phyloP scores from a whole-genome alignment of 768 basidiomycete genomes.

The Coprinopsis strossmayeri region DNA sequence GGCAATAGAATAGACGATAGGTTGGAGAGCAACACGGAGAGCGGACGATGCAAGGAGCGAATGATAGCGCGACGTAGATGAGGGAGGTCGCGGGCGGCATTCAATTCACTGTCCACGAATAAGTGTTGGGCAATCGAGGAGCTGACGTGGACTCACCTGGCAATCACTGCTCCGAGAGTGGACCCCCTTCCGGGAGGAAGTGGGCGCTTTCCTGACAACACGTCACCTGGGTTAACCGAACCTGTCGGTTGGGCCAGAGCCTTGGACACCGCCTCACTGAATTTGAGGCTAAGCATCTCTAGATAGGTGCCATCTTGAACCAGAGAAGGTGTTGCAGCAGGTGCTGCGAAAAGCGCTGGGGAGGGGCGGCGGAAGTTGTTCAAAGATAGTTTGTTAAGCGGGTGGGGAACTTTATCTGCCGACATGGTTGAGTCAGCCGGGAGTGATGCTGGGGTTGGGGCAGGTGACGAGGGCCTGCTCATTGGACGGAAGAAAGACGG shows the following conservation, averaged over 20 bases:
- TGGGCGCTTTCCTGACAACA: constrained; percentile 59
- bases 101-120: constrained; percentile 50
- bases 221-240: constrained; percentile 42
- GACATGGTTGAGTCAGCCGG: constrained; percentile 32
- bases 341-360: constrained; percentile 32
- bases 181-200: constrained; percentile 71
- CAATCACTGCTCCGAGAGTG: constrained; percentile 60
- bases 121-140: constrained; percentile 7
- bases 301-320: constrained; percentile 78
- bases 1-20: constrained; percentile 64
- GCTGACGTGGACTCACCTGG: constrained; percentile 45
- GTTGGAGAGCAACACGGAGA: constrained; percentile 68
- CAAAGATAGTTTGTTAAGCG: constrained; percentile 54
- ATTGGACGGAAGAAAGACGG: constrained; percentile 60
- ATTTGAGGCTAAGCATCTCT: constrained; percentile 66
- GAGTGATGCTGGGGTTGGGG: constrained; percentile 29
- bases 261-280: constrained; percentile 78
- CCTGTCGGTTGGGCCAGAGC: constrained; percentile 62
- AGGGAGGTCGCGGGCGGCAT: constrained; percentile 52
- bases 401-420: constrained; percentile 40
- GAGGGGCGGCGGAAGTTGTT: constrained; percentile 53
- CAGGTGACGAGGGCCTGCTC: constrained; percentile 59
- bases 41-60: constrained; percentile 66
- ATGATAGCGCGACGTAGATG: constrained; percentile 66
- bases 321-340: constrained; percentile 35